Conservation (phyloP, 345 rosid species). For the Populus simonii region DNA sequence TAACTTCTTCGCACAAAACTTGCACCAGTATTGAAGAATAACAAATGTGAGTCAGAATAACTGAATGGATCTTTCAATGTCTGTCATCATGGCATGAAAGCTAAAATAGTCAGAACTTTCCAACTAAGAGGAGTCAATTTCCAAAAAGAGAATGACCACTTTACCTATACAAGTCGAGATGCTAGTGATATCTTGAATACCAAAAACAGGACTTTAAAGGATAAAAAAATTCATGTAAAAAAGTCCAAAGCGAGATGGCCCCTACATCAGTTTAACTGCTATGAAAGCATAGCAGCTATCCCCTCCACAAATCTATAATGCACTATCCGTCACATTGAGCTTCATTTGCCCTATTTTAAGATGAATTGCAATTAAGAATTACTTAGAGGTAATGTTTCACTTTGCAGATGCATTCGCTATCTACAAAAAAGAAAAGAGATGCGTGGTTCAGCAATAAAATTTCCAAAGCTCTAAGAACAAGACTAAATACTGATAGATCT, state of each 20-base stretch:
- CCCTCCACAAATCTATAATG: too few species aligned
- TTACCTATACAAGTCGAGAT: not conserved
- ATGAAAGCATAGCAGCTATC: too few species aligned
- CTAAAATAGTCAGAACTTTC: not conserved
- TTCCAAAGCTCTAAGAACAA: not conserved
- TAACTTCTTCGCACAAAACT: too few species aligned
- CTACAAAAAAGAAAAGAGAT: too few species aligned
- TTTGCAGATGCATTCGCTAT: not conserved
- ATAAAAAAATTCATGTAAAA: too few species aligned
- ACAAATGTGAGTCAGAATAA: not conserved
- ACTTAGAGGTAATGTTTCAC: not conserved
- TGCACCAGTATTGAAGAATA: not conserved
- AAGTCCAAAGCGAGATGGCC: not conserved
- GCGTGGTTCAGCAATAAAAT: not conserved
- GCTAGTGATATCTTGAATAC: not conserved
- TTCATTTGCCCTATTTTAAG: not conserved
- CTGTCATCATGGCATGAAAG: not conserved
- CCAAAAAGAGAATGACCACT: not conserved
- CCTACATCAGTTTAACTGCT: too few species aligned
- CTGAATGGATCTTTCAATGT: not conserved
- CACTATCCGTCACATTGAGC: not conserved
- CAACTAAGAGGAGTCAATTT: not conserved
- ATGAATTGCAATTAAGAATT: not conserved
- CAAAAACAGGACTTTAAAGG: too few species aligned
- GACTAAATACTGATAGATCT: not conserved